Percentiles rank a stretch among this genome's conserved stretches.
phyloP scores from a whole-genome alignment of 2,329 filamentous ascomycete genomes.

The Colletotrichum zoysiae region DNA sequence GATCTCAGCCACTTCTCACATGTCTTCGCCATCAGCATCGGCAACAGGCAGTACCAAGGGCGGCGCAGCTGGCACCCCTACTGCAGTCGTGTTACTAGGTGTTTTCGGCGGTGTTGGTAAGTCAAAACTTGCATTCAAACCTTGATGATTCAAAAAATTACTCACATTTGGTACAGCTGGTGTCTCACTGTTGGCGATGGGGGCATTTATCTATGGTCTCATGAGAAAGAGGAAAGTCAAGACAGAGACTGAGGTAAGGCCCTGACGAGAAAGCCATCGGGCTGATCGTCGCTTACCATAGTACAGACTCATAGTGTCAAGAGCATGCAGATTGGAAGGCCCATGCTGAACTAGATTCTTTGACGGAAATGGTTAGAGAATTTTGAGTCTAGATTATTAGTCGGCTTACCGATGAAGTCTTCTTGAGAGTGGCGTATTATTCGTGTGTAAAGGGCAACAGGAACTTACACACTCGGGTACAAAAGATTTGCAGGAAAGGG shows the following conservation, averaged over 20 bases:
- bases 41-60: constrained; percentile 15
- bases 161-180: constrained; percentile 21
- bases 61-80: constrained; percentile 29
- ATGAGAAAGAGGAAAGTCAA: constrained; percentile 30
- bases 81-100: constrained; percentile 31
- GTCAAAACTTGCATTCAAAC: neutral
- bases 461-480: neutral
- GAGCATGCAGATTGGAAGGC: constrained; percentile 37
- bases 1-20: neutral
- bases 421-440: no score
- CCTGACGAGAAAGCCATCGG: no score
- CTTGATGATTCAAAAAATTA: rapidly evolving
- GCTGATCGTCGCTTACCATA: neutral
- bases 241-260: constrained; percentile 17
- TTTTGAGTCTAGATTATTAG: neutral
- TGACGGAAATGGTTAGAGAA: neutral
- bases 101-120: constrained; percentile 39
- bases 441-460: neutral
- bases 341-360: constrained; percentile 29
- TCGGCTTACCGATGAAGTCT: neutral
- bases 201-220: constrained; percentile 30
- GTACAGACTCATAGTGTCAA: constrained; percentile 14
- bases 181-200: constrained; percentile 36
- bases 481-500: neutral
- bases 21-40: constrained; percentile 26